Base-by-base conservation (phyloP, 2,329 filamentous ascomycete species). In the Sphaerulina vaccinii region DNA sequence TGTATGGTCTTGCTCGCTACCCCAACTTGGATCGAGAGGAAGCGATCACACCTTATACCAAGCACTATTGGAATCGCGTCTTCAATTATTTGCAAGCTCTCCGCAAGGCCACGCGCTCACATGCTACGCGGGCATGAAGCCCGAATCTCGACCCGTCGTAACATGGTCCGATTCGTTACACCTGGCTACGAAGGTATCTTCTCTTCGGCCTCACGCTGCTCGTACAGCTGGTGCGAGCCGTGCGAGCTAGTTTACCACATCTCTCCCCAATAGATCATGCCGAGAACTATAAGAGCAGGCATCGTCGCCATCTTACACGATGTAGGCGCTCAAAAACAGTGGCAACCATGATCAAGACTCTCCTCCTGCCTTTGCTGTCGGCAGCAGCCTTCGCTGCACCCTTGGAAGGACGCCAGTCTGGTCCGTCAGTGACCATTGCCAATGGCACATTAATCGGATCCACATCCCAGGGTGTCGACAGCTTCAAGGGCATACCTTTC, bases 401-500 rank as follows among this genome's bases (percentile, higher is more conserved):
- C 4, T 21, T 57, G 21, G 49, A 55, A n/a, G 51, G 57, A 50
- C 51, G 54, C n/a, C 55, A 55, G 36, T 47, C 57, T 23, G 47
- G 40, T 9, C 54, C 54, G 4, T 53, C 54, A 3, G 56, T 56
- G 1, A 70, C 75, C 13, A 77, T 83, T 24, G 69, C 77, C 1
- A 75, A 78, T 36, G 83, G 81, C 29, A 85, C 79, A 3, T 71
- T 87, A 24, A 66, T 79, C 38, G 83, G 82, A 29, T 68, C 65
- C 50, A 70, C 59, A 53, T 64, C 68, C 2, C 62, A 66, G 2
- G 69, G 70, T 18, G 77, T 89, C 16, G 87, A 92, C 51, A 80
- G 75, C 21, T 91, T 88, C 72, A 82, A 79, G 49, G 87, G 84
- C 18, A 88, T 93, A 50, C 88, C 87, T 2, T 93, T 84, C 63